Percentiles rank a stretch among this genome's conserved stretches.
phyloP scores from a whole-genome alignment of 768 basidiomycete genomes.

The Rossbeevera mucosa region DNA sequence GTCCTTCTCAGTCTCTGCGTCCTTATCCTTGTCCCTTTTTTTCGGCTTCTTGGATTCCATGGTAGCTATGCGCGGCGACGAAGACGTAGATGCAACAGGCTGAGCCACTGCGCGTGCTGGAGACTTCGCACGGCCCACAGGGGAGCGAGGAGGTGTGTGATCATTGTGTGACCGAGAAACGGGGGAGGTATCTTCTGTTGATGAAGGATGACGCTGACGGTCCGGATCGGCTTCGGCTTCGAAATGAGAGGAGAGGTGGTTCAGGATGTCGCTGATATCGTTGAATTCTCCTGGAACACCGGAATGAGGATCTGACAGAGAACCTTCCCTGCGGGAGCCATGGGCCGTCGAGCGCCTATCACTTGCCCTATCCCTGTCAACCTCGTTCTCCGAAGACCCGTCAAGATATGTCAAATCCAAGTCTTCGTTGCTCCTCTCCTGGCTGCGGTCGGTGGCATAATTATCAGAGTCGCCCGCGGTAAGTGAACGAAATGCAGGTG shows the following conservation, averaged over 20 bases:
- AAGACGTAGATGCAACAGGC: constrained; percentile 52
- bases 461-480: constrained; percentile 43
- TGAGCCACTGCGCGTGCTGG: constrained; percentile 34
- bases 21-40: constrained; percentile 29
- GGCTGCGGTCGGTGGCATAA: constrained; percentile 19
- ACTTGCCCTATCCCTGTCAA: constrained; percentile 40
- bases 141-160: constrained; percentile 20
- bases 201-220: constrained; percentile 38
- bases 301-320: constrained; percentile 42
- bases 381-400: constrained; percentile 24
- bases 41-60: constrained; percentile 24
- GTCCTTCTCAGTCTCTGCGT: constrained; percentile 25
- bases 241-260: constrained; percentile 67
- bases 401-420: constrained; percentile 53
- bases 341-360: constrained; percentile 34
- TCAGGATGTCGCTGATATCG: constrained; percentile 74
- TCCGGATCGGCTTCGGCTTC: constrained; percentile 50
- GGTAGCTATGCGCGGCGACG: constrained; percentile 22
- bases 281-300: constrained; percentile 56
- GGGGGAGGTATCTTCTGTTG: constrained; percentile 25
- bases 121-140: constrained; percentile 27
- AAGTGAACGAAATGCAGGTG: constrained; percentile 76
- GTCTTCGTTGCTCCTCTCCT: constrained; percentile 42
- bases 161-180: constrained; percentile 28
- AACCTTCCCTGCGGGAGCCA: constrained; percentile 22